Conservation (phyloP, 2,329 filamentous ascomycete species). For the Stagonosporopsis tanaceti region DNA sequence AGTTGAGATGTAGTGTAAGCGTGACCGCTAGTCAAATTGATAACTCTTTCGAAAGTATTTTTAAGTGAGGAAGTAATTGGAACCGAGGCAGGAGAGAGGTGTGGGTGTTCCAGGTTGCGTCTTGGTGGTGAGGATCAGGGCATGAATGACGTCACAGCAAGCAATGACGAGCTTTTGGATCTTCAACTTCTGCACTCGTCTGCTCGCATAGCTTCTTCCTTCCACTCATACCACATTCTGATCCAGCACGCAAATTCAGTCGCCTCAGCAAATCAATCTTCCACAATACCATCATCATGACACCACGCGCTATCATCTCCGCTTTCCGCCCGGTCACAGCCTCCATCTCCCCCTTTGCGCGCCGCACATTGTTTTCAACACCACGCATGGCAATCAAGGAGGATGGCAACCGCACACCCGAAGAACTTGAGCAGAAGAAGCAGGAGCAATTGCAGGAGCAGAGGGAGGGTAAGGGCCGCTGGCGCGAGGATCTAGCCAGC, state of each 20-base stretch:
- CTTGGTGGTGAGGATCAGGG: slow-evolving; percentile 2
- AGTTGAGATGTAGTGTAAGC: not conserved
- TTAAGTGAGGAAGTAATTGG: too few species aligned
- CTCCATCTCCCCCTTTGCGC: slow-evolving; percentile 17
- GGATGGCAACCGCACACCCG: slow-evolving; percentile 48
- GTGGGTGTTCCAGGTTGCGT: not conserved
- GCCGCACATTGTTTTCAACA: slow-evolving; percentile 44
- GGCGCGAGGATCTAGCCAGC: slow-evolving; percentile 55
- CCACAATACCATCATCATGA: slow-evolving; percentile 21
- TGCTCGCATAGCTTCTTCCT: slow-evolving; percentile 1
- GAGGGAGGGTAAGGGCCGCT: slow-evolving; percentile 52
- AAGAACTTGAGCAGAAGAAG: slow-evolving; percentile 54
- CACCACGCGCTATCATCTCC: slow-evolving; percentile 25
- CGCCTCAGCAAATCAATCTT: not conserved
- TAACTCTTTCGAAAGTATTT: too few species aligned
- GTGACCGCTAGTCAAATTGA: not conserved
- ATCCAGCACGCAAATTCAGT: not conserved
- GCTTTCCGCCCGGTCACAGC: slow-evolving; percentile 20
- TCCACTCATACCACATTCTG: not conserved
- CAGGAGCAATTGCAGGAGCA: slow-evolving; percentile 56
- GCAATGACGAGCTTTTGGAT: slow-evolving; percentile 9
- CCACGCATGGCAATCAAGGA: slow-evolving; percentile 50
- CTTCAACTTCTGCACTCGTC: slow-evolving; percentile 2
- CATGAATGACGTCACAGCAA: slow-evolving; percentile 13
- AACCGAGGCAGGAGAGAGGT: not conserved